Evolutionary conservation across 148 eudicot genomes (phyloP), one percentile per base, ranked within the genome.

Genomic region (Chenopodium suecicum): DNA sequence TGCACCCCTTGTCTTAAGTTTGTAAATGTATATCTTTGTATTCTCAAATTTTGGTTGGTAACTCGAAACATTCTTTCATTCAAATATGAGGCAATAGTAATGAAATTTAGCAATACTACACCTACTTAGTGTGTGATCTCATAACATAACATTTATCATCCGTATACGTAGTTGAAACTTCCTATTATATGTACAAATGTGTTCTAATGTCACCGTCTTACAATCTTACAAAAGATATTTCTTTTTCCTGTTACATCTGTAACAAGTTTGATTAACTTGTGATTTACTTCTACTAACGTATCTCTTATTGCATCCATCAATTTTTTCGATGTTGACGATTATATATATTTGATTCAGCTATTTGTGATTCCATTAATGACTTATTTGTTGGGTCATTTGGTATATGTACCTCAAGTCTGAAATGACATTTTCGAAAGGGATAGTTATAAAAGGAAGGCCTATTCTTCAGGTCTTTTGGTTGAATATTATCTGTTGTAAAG

Each of bases 1-100:
- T n/a, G 17, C 72, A 25, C 22, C n/a, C 60, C 58, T 20, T 16
- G 34, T 62, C 71, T 63, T 76, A 48, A 23, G 17, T 34, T 46
- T 75, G 77, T 80, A 80, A n/a, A 80, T 84, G 60, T 67, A 56
- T 52, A 27, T 58, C 79, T 29, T 56, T 75, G 70, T 48, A 46
- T 27, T 62, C 79, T 58, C 70, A 83, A 74, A 68, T 66, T 83
- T 83, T 79, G 75, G 79, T 54, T 68, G 70, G 75, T 46, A 68
- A 48, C 32, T 20, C 46, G 27, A 41, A 41, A 79, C 74, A 83
- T 83, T 79, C 85, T 83, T 83, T 83, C 34, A 83, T 83, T 83
- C 72, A 83, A 82, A 58, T 34, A 77, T 70, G 66, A 70, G 77
- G 77, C 71, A 74, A 47, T 32, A 67, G 75, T 82, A 68, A 82